phyloP scores from a whole-genome alignment of 371 early-diverging fungal genomes.

The Lichtheimia corymbifera region DNA sequence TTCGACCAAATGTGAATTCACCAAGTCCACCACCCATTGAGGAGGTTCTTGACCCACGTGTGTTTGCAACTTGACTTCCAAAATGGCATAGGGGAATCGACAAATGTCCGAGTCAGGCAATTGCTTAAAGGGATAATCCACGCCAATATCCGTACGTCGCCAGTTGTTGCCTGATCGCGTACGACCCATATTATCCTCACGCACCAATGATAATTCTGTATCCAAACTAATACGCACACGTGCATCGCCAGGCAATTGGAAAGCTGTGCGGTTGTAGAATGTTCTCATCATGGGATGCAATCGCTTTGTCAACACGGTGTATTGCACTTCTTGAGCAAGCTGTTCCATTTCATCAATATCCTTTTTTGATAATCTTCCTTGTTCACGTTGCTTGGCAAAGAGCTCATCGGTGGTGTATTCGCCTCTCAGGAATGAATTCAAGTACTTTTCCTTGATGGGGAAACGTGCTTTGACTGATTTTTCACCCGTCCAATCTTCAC shows the following conservation, averaged over 20 bases:
- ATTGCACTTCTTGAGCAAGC: constrained; percentile 87
- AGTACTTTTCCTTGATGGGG: constrained; percentile 93
- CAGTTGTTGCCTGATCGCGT: constrained; percentile 85
- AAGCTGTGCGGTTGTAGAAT: constrained; percentile 99
- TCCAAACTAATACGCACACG: constrained; percentile 98
- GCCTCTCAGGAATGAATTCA: constrained; percentile 87
- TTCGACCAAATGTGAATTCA: constrained; percentile 92
- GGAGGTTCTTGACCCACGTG: constrained; percentile 92
- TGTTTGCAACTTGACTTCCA: constrained; percentile 99
- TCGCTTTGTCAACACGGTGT: constrained; percentile 71
- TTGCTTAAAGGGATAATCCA: constrained; percentile 92
- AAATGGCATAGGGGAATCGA: constrained; percentile 97
- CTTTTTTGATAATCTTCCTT: constrained; percentile 78
- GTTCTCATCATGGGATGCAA: constrained; percentile 93
- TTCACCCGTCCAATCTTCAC: constrained; percentile 98
- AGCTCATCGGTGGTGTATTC: constrained; percentile 79
- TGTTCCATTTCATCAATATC: constrained; percentile 80
- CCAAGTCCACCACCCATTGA: constrained; percentile 94
- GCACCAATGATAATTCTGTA: constrained; percentile 96
- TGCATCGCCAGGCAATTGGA: constrained; percentile 99
- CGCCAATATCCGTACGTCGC: constrained; percentile 93
- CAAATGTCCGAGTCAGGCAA: constrained; percentile 86
- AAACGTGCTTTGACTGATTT: constrained; percentile 96
- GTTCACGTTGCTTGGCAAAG: constrained; percentile 83
- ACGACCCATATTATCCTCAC: constrained; percentile 87